phyloP scores from a whole-genome alignment of 1,139 yeast species.

The Debaryomycetaceae sp. region DNA sequence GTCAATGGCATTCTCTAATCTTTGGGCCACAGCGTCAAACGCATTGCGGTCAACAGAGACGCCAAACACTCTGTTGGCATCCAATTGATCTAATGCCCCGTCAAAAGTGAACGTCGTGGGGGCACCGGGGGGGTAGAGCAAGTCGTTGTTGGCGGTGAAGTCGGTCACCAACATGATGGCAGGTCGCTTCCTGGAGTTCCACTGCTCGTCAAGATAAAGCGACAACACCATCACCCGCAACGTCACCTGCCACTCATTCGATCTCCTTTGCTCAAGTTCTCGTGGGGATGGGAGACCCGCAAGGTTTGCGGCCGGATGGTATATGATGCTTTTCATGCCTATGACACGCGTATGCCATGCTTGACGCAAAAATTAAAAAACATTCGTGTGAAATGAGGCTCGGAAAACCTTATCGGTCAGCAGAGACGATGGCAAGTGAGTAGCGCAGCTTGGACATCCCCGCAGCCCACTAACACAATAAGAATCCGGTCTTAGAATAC shows the following conservation, averaged over 20 bases:
- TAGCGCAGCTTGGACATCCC: background rate
- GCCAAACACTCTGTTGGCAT: conserved; percentile 2
- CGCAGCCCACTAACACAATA: conserved; percentile 2
- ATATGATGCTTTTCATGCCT: background rate
- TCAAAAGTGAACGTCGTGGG: conserved; percentile 7
- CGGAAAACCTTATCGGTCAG: background rate
- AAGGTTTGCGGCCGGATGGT: conserved; percentile 1
- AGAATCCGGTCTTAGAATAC: conserved; percentile 8
- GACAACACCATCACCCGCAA: conserved; percentile 13
- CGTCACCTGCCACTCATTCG: conserved; percentile 9
- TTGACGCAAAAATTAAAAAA: background rate
- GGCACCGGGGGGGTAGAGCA: conserved; percentile 4
- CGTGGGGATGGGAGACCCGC: conserved; percentile 7
- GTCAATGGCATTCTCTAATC: background rate
- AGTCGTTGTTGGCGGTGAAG: conserved; percentile 13
- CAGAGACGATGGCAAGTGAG: conserved; percentile 2
- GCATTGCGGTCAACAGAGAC: conserved; percentile 5
- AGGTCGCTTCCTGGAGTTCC: conserved; percentile 12
- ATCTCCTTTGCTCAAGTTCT: conserved; percentile 2
- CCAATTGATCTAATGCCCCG: conserved; percentile 1
- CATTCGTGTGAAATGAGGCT: background rate
- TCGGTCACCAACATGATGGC: conserved; percentile 18
- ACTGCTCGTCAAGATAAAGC: conserved; percentile 10
- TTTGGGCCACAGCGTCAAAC: background rate
- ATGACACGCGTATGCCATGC: background rate